Base-by-base conservation (phyloP, 2,329 filamentous ascomycete species). In the Zelopaecilomyces penicillatus region DNA sequence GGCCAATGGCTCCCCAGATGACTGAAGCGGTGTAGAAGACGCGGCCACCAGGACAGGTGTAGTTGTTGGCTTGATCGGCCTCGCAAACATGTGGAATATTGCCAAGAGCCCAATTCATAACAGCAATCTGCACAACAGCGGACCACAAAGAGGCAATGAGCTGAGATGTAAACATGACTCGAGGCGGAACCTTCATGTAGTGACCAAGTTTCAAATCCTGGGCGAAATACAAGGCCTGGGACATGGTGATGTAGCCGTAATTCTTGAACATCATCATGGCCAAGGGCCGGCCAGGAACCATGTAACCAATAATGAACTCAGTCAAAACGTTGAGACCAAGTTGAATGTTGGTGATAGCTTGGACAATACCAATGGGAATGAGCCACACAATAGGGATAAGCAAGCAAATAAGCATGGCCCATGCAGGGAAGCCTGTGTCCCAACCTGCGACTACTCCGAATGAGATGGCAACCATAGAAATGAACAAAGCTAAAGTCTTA, bases 211-310 rank as follows among this genome's bases (percentile, higher is more conserved):
- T 84, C 54, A 84, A 69, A 52, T 84, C 81, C 58, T 81, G 76
- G 5, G 72, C 68, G 59, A 84, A 84, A 59, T 76, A 80, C 41
- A 83, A 67, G 0, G 77, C 81, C 59, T 84, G 78, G 11, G 70
- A 70, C 78, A 84, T 83, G 63, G 72, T 78, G 45, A 85, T 76
- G 58, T 83, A 85, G 41, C 81, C 80, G 54, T 83, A 87, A 49
- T 81, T 84, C 64, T 86, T 86, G 68, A 87, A 87, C 66, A 87
- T 74, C 82, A 87, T 87, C 74, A 86, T 82, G 39, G 82, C 82
- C 48, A 87, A 69, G 2, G 83, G 83, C 3, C 74, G 73, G 28
- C 83, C 83, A 0, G 83, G 83, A 41, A 83, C 75, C 71, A 87
- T 82, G 61, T 87, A 87, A 5, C 83, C 83, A 48, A 83, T 74